These are phyloP conservation scores for Myrmaecium sp. DNA, from an alignment of 2,329 filamentous ascomycete species.

Conservation along the genomic window DNA sequence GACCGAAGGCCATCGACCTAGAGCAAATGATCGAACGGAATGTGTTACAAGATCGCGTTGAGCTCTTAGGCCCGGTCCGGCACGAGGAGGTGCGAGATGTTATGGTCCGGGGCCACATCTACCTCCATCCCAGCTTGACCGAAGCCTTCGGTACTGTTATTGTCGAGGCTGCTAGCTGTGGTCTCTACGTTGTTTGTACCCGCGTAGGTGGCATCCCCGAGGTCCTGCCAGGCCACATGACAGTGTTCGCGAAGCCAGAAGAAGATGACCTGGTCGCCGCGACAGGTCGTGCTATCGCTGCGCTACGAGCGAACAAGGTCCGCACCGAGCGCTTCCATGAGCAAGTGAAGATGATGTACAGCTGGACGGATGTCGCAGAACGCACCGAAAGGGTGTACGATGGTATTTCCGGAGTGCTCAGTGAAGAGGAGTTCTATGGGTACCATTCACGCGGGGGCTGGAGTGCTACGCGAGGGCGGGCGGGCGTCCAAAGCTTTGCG, in stretches of 20 bases:
- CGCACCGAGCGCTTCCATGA: slow-evolving; percentile 91
- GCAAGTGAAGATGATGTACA: slow-evolving; percentile 96
- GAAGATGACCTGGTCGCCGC: slow-evolving; percentile 87
- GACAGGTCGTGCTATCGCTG: slow-evolving; percentile 75
- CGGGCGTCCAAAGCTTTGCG: slow-evolving; percentile 67
- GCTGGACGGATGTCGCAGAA: slow-evolving; percentile 87
- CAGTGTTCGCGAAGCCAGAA: slow-evolving; percentile 88
- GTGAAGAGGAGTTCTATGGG: slow-evolving; percentile 76
- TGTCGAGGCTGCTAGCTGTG: slow-evolving; percentile 90
- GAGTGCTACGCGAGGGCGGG: slow-evolving; percentile 53
- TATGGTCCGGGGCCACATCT: slow-evolving; percentile 94
- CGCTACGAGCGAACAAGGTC: slow-evolving; percentile 70
- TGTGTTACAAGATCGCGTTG: slow-evolving; percentile 81
- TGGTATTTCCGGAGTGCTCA: slow-evolving; percentile 73
- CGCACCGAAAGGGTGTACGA: slow-evolving; percentile 92
- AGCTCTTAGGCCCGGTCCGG: slow-evolving; percentile 78
- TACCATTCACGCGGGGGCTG: slow-evolving; percentile 49
- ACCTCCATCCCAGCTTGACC: slow-evolving; percentile 84
- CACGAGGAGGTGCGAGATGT: slow-evolving; percentile 96
- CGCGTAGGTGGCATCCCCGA: slow-evolving; percentile 94
- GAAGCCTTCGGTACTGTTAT: slow-evolving; percentile 97
- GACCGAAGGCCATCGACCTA: slow-evolving; percentile 90
- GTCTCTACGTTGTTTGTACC: slow-evolving; percentile 90
- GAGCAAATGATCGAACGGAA: slow-evolving; percentile 97
- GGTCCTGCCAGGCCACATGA: slow-evolving; percentile 92